phyloP scores from a whole-genome alignment of 164 flowering plant genomes.

The Malania oleifera region DNA sequence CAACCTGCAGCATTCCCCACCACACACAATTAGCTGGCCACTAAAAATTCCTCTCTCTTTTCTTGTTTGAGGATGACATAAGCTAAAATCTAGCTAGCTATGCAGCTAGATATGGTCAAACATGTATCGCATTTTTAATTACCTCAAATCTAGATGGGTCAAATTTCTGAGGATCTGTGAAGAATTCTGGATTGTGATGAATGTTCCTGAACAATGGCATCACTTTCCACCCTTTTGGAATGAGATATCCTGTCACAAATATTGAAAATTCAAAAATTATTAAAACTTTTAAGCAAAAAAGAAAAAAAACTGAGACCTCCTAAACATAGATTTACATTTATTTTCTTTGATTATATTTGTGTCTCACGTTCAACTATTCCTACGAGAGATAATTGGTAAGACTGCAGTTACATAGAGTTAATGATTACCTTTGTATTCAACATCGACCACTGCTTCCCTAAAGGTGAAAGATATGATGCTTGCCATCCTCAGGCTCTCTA shows the following conservation, averaged over 20 bases:
- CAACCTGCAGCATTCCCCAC: constrained; percentile 19
- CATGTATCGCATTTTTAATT: too few relatives aligned
- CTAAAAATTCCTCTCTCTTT: too few relatives aligned
- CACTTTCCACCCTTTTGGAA: constrained; percentile 71
- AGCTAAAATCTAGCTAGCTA: too few relatives aligned
- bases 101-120: too few relatives aligned
- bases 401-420: too few relatives aligned
- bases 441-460: constrained; percentile 43
- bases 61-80: too few relatives aligned
- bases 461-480: constrained; percentile 47
- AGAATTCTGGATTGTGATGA: constrained; percentile 52
- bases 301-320: neutral
- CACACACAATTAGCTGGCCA: neutral
- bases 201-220: constrained; percentile 61
- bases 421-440: constrained; percentile 40
- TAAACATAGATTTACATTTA: too few relatives aligned
- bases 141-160: constrained; percentile 41
- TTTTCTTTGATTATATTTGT: neutral
- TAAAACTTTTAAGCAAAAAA: neutral
- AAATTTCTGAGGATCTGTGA: constrained; percentile 30
- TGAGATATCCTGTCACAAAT: constrained; percentile 38
- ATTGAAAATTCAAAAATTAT: neutral
- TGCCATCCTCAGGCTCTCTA: constrained; percentile 49
- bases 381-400: too few relatives aligned
- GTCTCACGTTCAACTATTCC: too few relatives aligned